Base-by-base conservation (phyloP, 768 basidiomycete genomes). In the Mycena filopes region DNA sequence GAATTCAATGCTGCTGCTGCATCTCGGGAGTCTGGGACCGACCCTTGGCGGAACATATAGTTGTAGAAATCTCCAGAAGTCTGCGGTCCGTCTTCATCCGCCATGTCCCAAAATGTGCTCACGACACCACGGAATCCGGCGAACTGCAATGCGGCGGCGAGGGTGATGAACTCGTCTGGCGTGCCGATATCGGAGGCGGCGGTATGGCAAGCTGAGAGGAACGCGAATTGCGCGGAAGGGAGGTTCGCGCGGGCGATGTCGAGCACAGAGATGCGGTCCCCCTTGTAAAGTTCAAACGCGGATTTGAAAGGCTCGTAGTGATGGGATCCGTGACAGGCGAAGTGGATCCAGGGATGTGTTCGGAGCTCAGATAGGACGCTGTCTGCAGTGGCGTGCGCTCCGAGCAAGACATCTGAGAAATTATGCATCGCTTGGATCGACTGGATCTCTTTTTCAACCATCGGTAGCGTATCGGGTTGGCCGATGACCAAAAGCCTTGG, bases 261-360 rank as follows among this genome's bases (percentile, higher is more conserved):
- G 20, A 16, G 48, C 15, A 50, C 29, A 31, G 8, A 7, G 29
- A 50, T 9, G 9, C 15, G 21, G 20, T 43, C 16, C 8, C 29
- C 41, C 6, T 38, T 41, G n/a, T 55, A 12, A 2, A 55, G 54
- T 7, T 20, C 20, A 26, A 55, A 20, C 16, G 54, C 26, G 10
- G 54, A 55, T 18, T 42, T 16, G 9, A 55, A 29, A 11, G 54
- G 54, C 18, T 26, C 25, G 15, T 28, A 9, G 25, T 11, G 41
- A 28, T 26, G 36, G 13, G 16, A 8, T 28, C 41, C 54, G 31
- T 55, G 54, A 25, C 26, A 20, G 7, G 54, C 40, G n/a, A 55
- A 42, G 20, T 55, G 54, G 21, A 55, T 41, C 54, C 54, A 55
- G 5, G 54, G n/a, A 21, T 53, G 36, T 13, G 21, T 46, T 25